A percentile compares a stretch with the other conserved stretches of the same genome.
Evolutionary conservation across 2,329 filamentous ascomycete species (phyloP).

Genomic region (Emmonsiellopsis sp.): DNA sequence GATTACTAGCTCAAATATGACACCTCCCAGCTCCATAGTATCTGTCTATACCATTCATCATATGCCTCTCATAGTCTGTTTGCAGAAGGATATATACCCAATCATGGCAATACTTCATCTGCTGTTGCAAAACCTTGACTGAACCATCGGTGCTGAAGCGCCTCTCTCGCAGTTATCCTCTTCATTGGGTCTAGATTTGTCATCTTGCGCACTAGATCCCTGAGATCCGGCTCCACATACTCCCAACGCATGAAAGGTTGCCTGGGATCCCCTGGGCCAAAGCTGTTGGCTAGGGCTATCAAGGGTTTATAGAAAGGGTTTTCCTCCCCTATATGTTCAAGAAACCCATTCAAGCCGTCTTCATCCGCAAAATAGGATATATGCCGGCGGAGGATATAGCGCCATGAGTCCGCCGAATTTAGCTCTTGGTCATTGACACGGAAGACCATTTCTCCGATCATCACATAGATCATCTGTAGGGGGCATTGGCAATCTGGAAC

Average conservation of each 20-base stretch:
- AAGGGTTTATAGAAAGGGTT: slow-evolving; percentile 33
- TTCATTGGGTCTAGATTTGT: slow-evolving; percentile 22
- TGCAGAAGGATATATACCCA: no score
- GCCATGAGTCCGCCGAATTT: slow-evolving; percentile 15
- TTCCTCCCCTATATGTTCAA: slow-evolving; percentile 31
- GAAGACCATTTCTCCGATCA: slow-evolving; percentile 21
- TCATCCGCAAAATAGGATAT: slow-evolving; percentile 39
- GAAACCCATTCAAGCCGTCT: slow-evolving; percentile 29
- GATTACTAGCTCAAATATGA: no score
- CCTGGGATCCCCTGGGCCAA: slow-evolving; percentile 29
- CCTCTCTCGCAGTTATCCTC: slow-evolving; percentile 23
- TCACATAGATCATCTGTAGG: slow-evolving; percentile 20
- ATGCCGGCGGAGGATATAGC: slow-evolving; percentile 23
- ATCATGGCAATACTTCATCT: background rate
- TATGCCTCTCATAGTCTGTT: no score
- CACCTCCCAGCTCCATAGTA: no score
- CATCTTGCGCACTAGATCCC: slow-evolving; percentile 21
- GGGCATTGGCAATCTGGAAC: slow-evolving; percentile 3
- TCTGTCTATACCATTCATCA: no score
- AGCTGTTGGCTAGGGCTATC: slow-evolving; percentile 26
- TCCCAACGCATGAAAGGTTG: slow-evolving; percentile 33
- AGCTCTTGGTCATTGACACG: slow-evolving; percentile 15
- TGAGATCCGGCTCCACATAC: slow-evolving; percentile 27
- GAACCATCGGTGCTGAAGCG: slow-evolving; percentile 24
- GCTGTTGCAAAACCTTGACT: slow-evolving; percentile 5